A percentile compares a stretch with the other conserved stretches of the same genome.
phyloP scores from a whole-genome alignment of 108 stramenopile species.

The Stephanodiscus triporus region DNA sequence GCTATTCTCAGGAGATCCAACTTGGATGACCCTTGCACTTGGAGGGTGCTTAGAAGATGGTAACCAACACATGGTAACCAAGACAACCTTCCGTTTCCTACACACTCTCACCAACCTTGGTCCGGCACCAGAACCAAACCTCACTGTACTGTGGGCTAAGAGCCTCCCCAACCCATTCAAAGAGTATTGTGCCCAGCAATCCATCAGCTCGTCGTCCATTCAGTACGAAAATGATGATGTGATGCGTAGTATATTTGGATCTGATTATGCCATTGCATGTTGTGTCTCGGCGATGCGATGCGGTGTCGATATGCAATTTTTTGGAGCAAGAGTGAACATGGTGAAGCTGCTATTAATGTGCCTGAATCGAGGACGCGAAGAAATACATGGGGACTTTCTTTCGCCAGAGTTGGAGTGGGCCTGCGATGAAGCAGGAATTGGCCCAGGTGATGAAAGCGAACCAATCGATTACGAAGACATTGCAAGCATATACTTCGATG shows the following conservation, averaged over 20 bases:
- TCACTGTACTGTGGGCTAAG: constrained; percentile 71
- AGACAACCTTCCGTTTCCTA: constrained; percentile 50
- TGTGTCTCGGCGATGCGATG: constrained; percentile 72
- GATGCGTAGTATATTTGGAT: constrained; percentile 66
- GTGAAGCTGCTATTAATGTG: constrained; percentile 69
- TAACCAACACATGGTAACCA: constrained; percentile 63
- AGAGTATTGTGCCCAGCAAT: constrained; percentile 60
- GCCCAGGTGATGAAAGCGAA: constrained; percentile 51
- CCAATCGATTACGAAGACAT: constrained; percentile 61
- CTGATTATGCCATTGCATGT: constrained; percentile 73
- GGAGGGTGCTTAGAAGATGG: constrained; percentile 58
- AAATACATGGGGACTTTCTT: constrained; percentile 58
- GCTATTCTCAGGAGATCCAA: constrained; percentile 66
- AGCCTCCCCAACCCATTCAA: constrained; percentile 56
- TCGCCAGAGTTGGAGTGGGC: constrained; percentile 55
- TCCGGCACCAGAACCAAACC: constrained; percentile 71
- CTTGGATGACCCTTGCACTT: constrained; percentile 65
- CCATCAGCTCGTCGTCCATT: constrained; percentile 55
- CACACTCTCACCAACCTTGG: constrained; percentile 48
- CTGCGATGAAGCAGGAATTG: constrained; percentile 61
- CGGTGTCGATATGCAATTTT: constrained; percentile 74
- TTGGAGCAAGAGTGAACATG: constrained; percentile 68
- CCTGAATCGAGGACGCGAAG: constrained; percentile 68
- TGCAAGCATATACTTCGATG: constrained; percentile 56
- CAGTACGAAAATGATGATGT: constrained; percentile 74